Evolutionary conservation across 371 early-diverging fungal species (phyloP).

Genomic region (Mucor mucedo): DNA sequence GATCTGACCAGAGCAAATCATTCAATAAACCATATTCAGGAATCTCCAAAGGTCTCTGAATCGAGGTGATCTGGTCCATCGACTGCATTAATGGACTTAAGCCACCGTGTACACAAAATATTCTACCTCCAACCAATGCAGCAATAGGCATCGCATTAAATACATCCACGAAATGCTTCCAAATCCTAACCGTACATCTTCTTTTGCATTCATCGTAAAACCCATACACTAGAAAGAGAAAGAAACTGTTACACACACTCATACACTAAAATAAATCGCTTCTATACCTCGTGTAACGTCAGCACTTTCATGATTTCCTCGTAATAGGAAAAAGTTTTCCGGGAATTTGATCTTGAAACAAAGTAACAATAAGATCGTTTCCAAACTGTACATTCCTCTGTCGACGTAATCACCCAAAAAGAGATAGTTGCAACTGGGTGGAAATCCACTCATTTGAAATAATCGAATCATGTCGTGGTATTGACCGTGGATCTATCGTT

Average conservation of each 20-base stretch:
- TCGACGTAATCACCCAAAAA: constrained; percentile 98
- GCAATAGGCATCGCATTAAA: constrained; percentile 97
- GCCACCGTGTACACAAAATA: constrained; percentile 98
- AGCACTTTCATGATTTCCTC: constrained; percentile 98
- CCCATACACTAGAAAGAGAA: constrained; percentile 75
- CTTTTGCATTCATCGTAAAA: constrained; percentile 99
- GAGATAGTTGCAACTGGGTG: constrained; percentile 84
- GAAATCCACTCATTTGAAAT: constrained; percentile 89
- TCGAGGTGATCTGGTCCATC: constrained; percentile 88
- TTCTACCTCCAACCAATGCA: constrained; percentile 91
- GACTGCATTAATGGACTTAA: constrained; percentile 45
- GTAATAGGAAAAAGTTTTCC: constrained; percentile 93
- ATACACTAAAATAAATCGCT: constrained; percentile 1
- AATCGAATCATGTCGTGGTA: constrained; percentile 86
- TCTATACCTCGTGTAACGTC: constrained; percentile 83
- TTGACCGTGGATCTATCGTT: constrained; percentile 84
- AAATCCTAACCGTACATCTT: constrained; percentile 84
- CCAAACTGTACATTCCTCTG: constrained; percentile 93
- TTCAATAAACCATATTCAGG: constrained; percentile 90
- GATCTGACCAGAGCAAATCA: constrained; percentile 92
- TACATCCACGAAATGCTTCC: constrained; percentile 95
- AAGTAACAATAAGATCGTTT: constrained; percentile 92
- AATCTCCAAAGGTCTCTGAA: constrained; percentile 91
- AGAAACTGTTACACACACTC: not conserved
- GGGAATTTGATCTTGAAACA: constrained; percentile 97